Conservation (phyloP, 345 rosid genomes). For the Gossypium bickii region DNA sequence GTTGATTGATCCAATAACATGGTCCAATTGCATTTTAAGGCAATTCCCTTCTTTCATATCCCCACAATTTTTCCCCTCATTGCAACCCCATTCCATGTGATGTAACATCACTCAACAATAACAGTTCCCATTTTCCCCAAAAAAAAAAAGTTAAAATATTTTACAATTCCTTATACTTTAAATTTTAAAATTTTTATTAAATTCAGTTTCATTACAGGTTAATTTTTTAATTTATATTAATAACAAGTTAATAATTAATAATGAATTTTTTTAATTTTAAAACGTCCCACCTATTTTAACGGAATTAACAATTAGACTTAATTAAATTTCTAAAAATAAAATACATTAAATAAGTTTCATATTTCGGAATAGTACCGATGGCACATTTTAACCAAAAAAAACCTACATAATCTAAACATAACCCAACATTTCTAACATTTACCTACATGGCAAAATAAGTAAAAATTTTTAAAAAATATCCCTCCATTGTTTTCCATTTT, state of each 20-base stretch:
- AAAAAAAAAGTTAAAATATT: neutral
- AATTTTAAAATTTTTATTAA: no score
- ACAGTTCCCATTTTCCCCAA: constrained; percentile 26
- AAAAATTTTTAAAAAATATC: neutral
- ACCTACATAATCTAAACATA: constrained; percentile 24
- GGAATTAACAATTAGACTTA: no score
- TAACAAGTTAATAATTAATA: no score
- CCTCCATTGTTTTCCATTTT: neutral
- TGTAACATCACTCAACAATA: constrained; percentile 20
- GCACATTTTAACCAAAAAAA: constrained; percentile 1
- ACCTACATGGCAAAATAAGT: constrained; percentile 21
- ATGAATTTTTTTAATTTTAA: no score
- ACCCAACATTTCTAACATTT: constrained; percentile 6
- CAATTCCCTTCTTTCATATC: constrained; percentile 15
- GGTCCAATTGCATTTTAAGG: constrained; percentile 39
- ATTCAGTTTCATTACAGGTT: rapidly evolving
- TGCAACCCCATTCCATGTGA: constrained; percentile 26
- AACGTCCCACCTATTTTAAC: no score
- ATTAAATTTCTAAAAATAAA: no score
- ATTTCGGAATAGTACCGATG: no score
- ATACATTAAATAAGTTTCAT: no score
- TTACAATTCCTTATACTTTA: no score
- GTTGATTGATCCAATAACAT: constrained; percentile 24
- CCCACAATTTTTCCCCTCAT: constrained; percentile 12
- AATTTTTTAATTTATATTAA: no score